Base-by-base conservation (phyloP, 1,284 basidiomycete genomes). In the Takashimella tepidaria region DNA sequence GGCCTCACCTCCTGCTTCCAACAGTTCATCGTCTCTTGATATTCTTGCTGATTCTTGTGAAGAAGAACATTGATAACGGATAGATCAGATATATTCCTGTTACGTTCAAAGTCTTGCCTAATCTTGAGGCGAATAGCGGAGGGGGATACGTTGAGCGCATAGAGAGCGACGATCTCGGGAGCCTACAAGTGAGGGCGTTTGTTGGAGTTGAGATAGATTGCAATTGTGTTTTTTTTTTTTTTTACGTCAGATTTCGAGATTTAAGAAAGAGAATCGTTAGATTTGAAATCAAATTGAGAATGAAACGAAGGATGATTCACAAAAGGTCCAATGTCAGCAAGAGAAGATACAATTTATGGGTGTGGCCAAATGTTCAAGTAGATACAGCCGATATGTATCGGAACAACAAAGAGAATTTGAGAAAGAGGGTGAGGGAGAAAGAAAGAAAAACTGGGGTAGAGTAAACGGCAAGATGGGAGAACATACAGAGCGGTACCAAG, bases 11-110 rank as follows among this genome's bases (percentile, higher is more conserved):
- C 73, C 79, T 89, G 87, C 74, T 93, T 93, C 92, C 92, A 97
- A 63, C 82, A 83, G 72, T 97, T 97, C 81, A 96, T 82, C 46
- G 88, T 87, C 80, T 93, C 96, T 79, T 98, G 96, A 72, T 85
- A 92, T 67, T 97, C 92, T 76, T 86, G 86, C 60, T 85, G 80
- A 57, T 83, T 83, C 81, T 98, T 98, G 74, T 87, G 82, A 48
- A 98, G 73, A 64, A 98, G 80, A 49, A 97, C 79, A 73, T 99
- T 92, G 71, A 97, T 84, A 43, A 89, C 84, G 52, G 85, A 83
- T 27, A 84, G 76, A 77, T 98, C 92, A 49, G 85, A 84, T 49
- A 97, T 84, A 67, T 88, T 79, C 57, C 86, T 82, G 80, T 93
- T 88, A 64, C 82, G 80, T 76, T 98, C 95, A 66, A 97, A 98